A percentile compares a stretch with the other conserved stretches of the same genome.
Evolutionary conservation across 768 basidiomycete species (phyloP).

Genomic region (Rhizopogon roseolus): DNA sequence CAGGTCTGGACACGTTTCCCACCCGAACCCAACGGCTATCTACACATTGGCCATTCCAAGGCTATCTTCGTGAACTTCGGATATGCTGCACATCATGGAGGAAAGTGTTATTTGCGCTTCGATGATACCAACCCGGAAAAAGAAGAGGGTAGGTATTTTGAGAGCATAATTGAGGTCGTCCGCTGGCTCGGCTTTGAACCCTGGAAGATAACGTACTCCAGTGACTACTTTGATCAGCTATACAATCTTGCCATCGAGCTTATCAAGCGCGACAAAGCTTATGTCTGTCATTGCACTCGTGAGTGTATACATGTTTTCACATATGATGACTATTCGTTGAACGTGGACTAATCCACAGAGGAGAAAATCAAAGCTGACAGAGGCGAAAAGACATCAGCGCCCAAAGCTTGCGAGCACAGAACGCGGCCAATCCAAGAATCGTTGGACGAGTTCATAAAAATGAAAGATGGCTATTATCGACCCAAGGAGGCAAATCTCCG

Average conservation of each 20-base stretch:
- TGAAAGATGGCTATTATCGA: slow-evolving; percentile 87
- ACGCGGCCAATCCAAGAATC: slow-evolving; percentile 84
- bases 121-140: slow-evolving; percentile 99
- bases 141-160: slow-evolving; percentile 94
- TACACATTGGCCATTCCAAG: slow-evolving; percentile 96
- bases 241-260: slow-evolving; percentile 85
- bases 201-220: slow-evolving; percentile 98
- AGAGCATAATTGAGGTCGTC: slow-evolving; percentile 91
- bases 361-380: slow-evolving; percentile 89
- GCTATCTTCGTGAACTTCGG: slow-evolving; percentile 98
- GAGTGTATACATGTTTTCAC: slow-evolving; percentile 26
- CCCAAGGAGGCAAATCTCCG: slow-evolving; percentile 91
- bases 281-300: slow-evolving; percentile 97
- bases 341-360: slow-evolving; percentile 41
- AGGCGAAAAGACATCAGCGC: slow-evolving; percentile 78
- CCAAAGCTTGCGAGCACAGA: slow-evolving; percentile 84
- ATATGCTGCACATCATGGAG: slow-evolving; percentile 93
- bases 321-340: slow-evolving; percentile 2
- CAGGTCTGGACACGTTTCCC: slow-evolving; percentile 95
- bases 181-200: slow-evolving; percentile 98
- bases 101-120: slow-evolving; percentile 89
- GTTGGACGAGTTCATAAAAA: slow-evolving; percentile 80
- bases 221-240: slow-evolving; percentile 89
- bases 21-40: slow-evolving; percentile 95
- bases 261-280: slow-evolving; percentile 87